phyloP scores from a whole-genome alignment of 2,329 filamentous ascomycete species.

The Chrysoporthe deuterocubensis region DNA sequence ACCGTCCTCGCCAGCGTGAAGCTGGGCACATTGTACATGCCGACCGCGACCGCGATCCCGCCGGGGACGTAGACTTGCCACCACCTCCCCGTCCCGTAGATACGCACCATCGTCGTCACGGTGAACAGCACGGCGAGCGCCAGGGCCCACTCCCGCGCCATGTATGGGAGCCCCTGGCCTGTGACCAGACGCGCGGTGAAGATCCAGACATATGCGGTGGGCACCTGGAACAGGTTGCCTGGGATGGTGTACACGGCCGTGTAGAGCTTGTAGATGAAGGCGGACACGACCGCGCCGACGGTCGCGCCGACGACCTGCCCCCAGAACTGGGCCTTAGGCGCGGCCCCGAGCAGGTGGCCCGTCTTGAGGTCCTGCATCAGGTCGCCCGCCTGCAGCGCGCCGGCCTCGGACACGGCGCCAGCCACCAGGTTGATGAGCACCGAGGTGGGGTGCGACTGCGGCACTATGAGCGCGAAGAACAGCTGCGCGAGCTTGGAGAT shows the following conservation, averaged over 20 bases:
- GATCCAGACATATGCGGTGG: constrained; percentile 92
- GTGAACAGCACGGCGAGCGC: constrained; percentile 78
- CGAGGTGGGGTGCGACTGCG: constrained; percentile 76
- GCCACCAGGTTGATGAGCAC: constrained; percentile 96
- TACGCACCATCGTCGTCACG: constrained; percentile 70
- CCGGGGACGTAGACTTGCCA: constrained; percentile 85
- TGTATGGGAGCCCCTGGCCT: constrained; percentile 81
- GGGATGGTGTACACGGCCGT: constrained; percentile 86
- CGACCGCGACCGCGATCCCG: constrained; percentile 93
- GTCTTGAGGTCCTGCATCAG: constrained; percentile 98
- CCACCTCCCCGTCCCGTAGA: constrained; percentile 55
- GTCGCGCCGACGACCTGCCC: constrained; percentile 91
- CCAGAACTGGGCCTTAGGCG: constrained; percentile 94
- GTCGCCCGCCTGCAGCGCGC: constrained; percentile 92
- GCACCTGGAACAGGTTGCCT: constrained; percentile 87
- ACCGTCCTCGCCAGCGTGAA: constrained; percentile 89
- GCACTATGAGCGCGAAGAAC: constrained; percentile 89
- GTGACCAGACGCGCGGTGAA: constrained; percentile 94
- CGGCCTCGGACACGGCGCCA: constrained; percentile 66
- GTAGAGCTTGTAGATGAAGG: constrained; percentile 87
- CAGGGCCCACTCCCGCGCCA: constrained; percentile 80
- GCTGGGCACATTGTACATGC: constrained; percentile 72
- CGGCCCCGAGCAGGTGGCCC: constrained; percentile 87
- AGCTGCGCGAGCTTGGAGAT: constrained; percentile 97
- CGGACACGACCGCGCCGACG: constrained; percentile 82